Evolutionary conservation across 1,284 basidiomycete genomes (phyloP).

Genomic region (Phylloporus sp.): DNA sequence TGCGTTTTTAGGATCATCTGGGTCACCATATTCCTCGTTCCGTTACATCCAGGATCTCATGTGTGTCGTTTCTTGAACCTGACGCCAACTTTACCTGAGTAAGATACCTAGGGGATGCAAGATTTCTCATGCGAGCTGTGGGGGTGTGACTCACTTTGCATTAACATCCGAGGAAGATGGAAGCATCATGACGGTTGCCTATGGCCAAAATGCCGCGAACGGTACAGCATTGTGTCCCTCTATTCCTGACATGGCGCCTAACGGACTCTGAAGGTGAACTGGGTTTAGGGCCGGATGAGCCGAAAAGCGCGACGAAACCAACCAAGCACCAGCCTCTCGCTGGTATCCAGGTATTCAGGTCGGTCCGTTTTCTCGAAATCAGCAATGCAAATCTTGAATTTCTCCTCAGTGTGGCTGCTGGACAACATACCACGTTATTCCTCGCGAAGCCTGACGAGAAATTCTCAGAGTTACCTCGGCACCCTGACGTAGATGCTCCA

Average conservation of each 20-base stretch:
- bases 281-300: constrained; percentile 78
- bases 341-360: constrained; percentile 83
- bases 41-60: constrained; percentile 82
- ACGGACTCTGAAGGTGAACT: constrained; percentile 61
- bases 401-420: constrained; percentile 70
- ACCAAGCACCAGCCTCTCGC: constrained; percentile 69
- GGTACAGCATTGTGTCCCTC: constrained; percentile 42
- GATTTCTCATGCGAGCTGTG: constrained; percentile 67
- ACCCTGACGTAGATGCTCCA: constrained; percentile 76
- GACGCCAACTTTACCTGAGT: constrained; percentile 1
- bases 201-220: constrained; percentile 84
- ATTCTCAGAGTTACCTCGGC: constrained; percentile 73
- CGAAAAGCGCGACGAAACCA: constrained; percentile 90
- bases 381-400: background rate
- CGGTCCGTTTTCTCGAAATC: constrained; percentile 29
- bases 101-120: constrained; percentile 65
- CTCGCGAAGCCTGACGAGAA: constrained; percentile 72
- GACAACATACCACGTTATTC: constrained; percentile 86
- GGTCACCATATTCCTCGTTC: constrained; percentile 83
- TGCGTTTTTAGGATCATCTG: constrained; percentile 61
- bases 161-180: constrained; percentile 75
- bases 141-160: constrained; percentile 91
- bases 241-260: background rate
- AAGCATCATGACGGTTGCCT: constrained; percentile 79
- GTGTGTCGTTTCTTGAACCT: constrained; percentile 41